Base-by-base conservation (phyloP, 176 grass and related monocot genomes). In the Paspalum vaginatum region DNA sequence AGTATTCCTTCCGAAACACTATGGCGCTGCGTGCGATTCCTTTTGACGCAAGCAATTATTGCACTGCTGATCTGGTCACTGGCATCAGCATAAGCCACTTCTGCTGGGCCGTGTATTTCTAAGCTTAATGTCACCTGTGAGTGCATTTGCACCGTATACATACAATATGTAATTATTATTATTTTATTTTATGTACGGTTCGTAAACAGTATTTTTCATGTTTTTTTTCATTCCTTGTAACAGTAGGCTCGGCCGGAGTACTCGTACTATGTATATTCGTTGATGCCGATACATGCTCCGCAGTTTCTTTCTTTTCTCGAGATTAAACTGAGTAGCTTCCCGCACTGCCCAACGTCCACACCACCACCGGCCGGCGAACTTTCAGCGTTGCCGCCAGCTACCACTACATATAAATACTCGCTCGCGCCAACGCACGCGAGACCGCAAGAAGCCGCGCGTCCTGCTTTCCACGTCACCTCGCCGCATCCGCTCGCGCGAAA, bases 11-110 rank as follows among this genome's bases (percentile, higher is more conserved):
- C n/a, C n/a, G n/a, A n/a, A n/a, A n/a, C n/a, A n/a, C n/a, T n/a
- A n/a, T n/a, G n/a, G n/a, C 6, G 41, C 65, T 32, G 32, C 21
- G 24, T 59, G 22, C 11, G 1, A 8, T 71, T 39, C 79, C 53
- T 80, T 57, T 46, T 1, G 25, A n/a, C 15, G 22, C 15, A 56
- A 81, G 65, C 65, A 46, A 71, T 71, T 53, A 81, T 61, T 11
- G 9, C 4, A 1, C 16, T 14, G 57, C 25, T 62, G 24, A 38
- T 32, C 75, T 64, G 72, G 53, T 59, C 53, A 22, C 38, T 2
- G 8, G 50, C 38, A 61, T 32, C 5, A 48, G 61, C 71, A 8
- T 18, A 2, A 38, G 52, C 24, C 38, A 41, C 38, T 21, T 44
- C 11, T 40, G 18, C 18, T 1, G 3, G 9, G 50, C 6, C 50